Evolutionary conservation across 2,329 filamentous ascomycete genomes (phyloP), one percentile per base, ranked within the genome.

Genomic region (Aspergillus sp.): DNA sequence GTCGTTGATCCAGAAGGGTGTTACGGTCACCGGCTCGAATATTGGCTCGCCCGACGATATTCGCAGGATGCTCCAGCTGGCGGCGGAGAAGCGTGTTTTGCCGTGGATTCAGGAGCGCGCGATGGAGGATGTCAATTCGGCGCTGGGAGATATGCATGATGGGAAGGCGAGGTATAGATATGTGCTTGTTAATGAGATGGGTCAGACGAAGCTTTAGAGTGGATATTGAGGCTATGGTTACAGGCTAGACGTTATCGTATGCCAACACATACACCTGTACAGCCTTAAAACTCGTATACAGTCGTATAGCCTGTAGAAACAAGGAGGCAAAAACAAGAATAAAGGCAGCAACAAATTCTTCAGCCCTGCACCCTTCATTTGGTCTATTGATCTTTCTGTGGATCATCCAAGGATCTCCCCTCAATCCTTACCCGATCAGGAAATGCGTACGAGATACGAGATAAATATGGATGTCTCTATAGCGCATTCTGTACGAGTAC

Each of bases 1-100:
- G 45, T 60, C 69, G 3, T 57, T 84, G 36, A 74, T 82, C 30
- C 55, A 52, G 27, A 78, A 75, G 46, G 67, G 71, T 3, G 50
- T 67, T 24, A 69, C 66, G 46, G 51, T 78, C 14, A 67, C 63
- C 1, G 74, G 73, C 4, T 64, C 59, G 4, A 55, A 50, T 41
- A 64, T 66, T 39, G 64, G 65, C 4, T 57, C 56, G 1, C 57
- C 59, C 0, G 46, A 51, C n/a, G 58, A 67, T 48, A 66, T 67
- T 32, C 40, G 55, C 16, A 44, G 53, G 33, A 68, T 68, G 65
- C 45, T 68, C 41, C 33, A 53, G 30, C 36, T 68, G 29, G 61
- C 60, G 3, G 64, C 54, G 11, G 49, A 63, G 41, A 63, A 63
- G 45, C 47, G 48, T 4, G 55, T 67, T 7, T 43, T 56, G 37